phyloP scores from a whole-genome alignment of 2,329 filamentous ascomycete genomes.

The Colletotrichum australisinense region DNA sequence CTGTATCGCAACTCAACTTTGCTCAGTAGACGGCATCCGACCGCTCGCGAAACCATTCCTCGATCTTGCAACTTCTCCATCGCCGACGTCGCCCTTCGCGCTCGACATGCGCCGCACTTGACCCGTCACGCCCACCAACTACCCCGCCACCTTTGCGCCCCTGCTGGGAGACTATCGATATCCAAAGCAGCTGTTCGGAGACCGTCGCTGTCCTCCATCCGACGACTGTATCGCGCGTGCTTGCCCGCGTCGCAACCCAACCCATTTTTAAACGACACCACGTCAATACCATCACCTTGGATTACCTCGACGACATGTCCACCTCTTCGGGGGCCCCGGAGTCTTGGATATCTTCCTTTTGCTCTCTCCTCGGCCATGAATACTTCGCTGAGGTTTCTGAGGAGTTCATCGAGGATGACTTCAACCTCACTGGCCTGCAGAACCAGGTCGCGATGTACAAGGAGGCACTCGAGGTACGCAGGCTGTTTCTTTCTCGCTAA shows the following conservation, averaged over 20 bases:
- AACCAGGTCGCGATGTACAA: slow-evolving; percentile 99
- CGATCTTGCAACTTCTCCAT: neutral
- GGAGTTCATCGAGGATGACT: slow-evolving; percentile 99
- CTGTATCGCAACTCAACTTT: slow-evolving; percentile 4
- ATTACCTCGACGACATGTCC: slow-evolving; percentile 57
- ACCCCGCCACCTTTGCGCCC: slow-evolving; percentile 34
- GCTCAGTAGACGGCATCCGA: neutral
- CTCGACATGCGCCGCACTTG: slow-evolving; percentile 31
- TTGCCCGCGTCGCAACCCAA: slow-evolving; percentile 8
- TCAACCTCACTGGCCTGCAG: slow-evolving; percentile 96
- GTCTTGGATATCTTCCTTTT: slow-evolving; percentile 98
- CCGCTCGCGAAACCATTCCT: slow-evolving; percentile 1
- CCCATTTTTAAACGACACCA: slow-evolving; percentile 29
- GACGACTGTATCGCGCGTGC: slow-evolving; percentile 17
- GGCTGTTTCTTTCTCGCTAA: neutral
- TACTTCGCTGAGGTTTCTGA: slow-evolving; percentile 99
- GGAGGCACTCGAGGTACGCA: slow-evolving; percentile 84
- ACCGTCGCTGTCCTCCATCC: slow-evolving; percentile 4
- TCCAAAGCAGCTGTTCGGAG: slow-evolving; percentile 4
- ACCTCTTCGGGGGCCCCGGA: slow-evolving; percentile 75
- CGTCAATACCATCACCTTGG: slow-evolving; percentile 38
- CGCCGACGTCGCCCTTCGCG: slow-evolving; percentile 10
- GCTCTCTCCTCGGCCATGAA: slow-evolving; percentile 93
- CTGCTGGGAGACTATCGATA: slow-evolving; percentile 21
- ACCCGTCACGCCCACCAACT: slow-evolving; percentile 25